phyloP scores from a whole-genome alignment of 352 stramenopile species.

The Pseudoperonospora humuli region DNA sequence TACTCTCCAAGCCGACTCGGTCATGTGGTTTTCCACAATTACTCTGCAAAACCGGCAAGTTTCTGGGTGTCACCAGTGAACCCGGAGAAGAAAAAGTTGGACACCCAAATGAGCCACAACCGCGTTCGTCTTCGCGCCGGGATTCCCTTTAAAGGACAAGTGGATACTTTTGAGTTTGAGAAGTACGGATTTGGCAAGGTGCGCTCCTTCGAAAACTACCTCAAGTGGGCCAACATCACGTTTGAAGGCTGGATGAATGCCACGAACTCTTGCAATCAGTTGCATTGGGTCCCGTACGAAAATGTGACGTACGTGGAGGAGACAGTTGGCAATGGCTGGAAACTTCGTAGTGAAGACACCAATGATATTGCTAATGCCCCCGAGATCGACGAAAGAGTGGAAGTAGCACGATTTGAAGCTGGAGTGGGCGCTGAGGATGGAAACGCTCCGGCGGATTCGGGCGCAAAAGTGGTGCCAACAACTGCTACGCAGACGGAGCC shows the following conservation, averaged over 20 bases:
- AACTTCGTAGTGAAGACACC: too few species aligned
- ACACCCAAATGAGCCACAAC: constrained; percentile 39
- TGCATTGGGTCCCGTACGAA: constrained; percentile 57
- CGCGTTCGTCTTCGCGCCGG: constrained; percentile 41
- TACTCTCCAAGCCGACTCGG: constrained; percentile 46
- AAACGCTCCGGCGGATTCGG: too few species aligned
- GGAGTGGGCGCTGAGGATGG: too few species aligned
- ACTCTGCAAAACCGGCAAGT: constrained; percentile 47
- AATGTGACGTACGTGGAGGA: constrained; percentile 38
- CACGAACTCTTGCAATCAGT: constrained; percentile 44
- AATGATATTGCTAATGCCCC: too few species aligned
- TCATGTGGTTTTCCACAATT: constrained; percentile 61
- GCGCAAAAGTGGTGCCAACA: too few species aligned
- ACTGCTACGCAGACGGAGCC: too few species aligned
- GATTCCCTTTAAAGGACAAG: constrained; percentile 39
- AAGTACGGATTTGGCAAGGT: constrained; percentile 41
- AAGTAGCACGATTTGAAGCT: too few species aligned
- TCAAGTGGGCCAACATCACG: constrained; percentile 47
- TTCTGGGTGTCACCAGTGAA: constrained; percentile 42
- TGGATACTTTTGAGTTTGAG: constrained; percentile 44
- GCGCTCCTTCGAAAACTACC: constrained; percentile 40
- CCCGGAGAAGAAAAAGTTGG: constrained; percentile 22
- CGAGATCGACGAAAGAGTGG: too few species aligned
- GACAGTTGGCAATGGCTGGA: constrained; percentile 38
- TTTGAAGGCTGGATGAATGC: constrained; percentile 42